These are phyloP conservation scores for Hortiboletus rubellus DNA, from an alignment of 1,284 basidiomycete genomes.

Conservation along the genomic window DNA sequence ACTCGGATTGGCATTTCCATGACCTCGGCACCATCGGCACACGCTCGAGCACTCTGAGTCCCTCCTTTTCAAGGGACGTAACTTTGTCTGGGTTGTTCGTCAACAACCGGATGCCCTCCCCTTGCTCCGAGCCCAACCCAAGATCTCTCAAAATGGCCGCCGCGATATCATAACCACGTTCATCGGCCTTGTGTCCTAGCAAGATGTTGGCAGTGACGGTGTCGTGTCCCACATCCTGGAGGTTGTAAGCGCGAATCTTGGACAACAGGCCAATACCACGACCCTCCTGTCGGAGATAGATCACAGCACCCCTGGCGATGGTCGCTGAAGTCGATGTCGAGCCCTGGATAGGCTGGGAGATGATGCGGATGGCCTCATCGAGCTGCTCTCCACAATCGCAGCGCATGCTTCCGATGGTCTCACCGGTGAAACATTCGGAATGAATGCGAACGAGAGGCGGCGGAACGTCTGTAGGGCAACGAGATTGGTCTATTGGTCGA, in stretches of 20 bases:
- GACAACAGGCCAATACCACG: conserved; percentile 95
- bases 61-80: conserved; percentile 81
- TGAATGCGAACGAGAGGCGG: conserved; percentile 93
- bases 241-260: conserved; percentile 97
- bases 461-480: conserved; percentile 44
- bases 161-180: conserved; percentile 91
- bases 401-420: conserved; percentile 97
- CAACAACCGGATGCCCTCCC: conserved; percentile 75
- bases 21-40: conserved; percentile 94
- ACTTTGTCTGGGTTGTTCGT: conserved; percentile 99
- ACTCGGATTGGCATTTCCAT: conserved; percentile 54
- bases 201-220: conserved; percentile 97
- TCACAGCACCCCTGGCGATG: conserved; percentile 87
- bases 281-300: conserved; percentile 99
- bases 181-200: conserved; percentile 93
- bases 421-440: conserved; percentile 98
- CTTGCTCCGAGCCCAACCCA: conserved; percentile 62
- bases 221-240: conserved; percentile 98
- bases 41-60: conserved; percentile 79
- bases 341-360: conserved; percentile 70
- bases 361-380: conserved; percentile 93
- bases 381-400: conserved; percentile 99
- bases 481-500: conserved; percentile 38
- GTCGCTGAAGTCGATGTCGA: conserved; percentile 35
- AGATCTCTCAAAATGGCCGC: conserved; percentile 89